Conservation (phyloP, 2,329 filamentous ascomycete species). For the Diplodia sapinea region DNA sequence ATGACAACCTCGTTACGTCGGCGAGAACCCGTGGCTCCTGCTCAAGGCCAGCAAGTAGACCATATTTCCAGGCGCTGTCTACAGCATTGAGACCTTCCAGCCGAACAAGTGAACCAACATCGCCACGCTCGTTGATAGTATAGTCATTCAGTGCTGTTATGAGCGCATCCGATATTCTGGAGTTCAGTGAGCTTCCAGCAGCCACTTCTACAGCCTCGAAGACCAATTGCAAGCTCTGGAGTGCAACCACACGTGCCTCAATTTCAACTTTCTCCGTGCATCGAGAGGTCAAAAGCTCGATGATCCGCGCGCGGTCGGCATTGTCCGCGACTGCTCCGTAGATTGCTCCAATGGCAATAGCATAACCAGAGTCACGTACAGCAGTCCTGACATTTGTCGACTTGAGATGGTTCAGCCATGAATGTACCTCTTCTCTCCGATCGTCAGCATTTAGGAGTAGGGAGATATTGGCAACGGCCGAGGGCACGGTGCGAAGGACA, state of each 20-base stretch:
- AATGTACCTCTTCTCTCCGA: slow-evolving; percentile 35
- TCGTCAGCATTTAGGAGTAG: slow-evolving; percentile 34
- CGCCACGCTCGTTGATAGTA: slow-evolving; percentile 84
- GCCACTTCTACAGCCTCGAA: slow-evolving; percentile 32
- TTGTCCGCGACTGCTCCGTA: slow-evolving; percentile 34
- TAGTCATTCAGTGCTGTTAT: slow-evolving; percentile 77
- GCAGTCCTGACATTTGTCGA: slow-evolving; percentile 49
- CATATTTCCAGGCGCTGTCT: slow-evolving; percentile 49
- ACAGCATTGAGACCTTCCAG: slow-evolving; percentile 76
- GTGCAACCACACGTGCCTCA: slow-evolving; percentile 53
- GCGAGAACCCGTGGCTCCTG: slow-evolving; percentile 37
- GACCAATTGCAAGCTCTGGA: slow-evolving; percentile 49
- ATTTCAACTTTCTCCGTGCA: slow-evolving; percentile 48
- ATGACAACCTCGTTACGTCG: slow-evolving; percentile 69
- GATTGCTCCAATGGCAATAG: slow-evolving; percentile 52
- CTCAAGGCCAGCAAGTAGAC: slow-evolving; percentile 33
- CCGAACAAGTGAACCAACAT: slow-evolving; percentile 85
- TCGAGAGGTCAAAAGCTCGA: slow-evolving; percentile 45
- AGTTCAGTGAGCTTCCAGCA: slow-evolving; percentile 31
- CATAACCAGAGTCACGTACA: slow-evolving; percentile 50
- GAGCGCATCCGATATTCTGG: slow-evolving; percentile 41
- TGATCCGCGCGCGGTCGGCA: slow-evolving; percentile 38
- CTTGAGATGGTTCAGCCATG: slow-evolving; percentile 43
- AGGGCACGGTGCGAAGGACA: slow-evolving; percentile 42
- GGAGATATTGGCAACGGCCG: slow-evolving; percentile 37